Base-by-base conservation (phyloP, 495 filamentous ascomycete genomes). In the Viridothelium virens region DNA sequence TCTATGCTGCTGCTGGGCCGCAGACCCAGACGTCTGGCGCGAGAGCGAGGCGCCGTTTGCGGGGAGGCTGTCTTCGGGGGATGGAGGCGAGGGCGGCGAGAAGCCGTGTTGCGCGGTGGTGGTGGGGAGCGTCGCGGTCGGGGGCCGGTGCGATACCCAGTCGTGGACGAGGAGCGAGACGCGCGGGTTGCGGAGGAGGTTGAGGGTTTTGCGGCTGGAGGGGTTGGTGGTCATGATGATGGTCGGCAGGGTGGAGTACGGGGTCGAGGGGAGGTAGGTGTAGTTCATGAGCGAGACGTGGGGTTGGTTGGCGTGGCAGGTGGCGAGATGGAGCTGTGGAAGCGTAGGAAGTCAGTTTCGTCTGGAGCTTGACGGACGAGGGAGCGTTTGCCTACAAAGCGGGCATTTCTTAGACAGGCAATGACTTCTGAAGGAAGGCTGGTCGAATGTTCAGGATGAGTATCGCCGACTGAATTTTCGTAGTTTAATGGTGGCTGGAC, bases 231-330 rank as follows among this genome's bases (percentile, higher is more conserved):
- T 96, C 91, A 96, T 96, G 77, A 96, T 87, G 69, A 96, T 92
- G 64, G 86, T 86, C 31, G 90, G 91, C 67, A 73, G 62, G 66
- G 65, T 34, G 68, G 69, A 1, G 41, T 85, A 83, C 78, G 86
- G 92, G 18, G 91, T 90, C 0, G 83, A 85, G 18, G 92, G 89
- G 63, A 98, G 89, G 79, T 96, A 98, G 72, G 94, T 97, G 80
- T 97, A 98, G 79, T 96, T 96, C 94, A 98, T 98, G 69, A 98
- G 86, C 36, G 91, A 93, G 74, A 97, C 89, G 78, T 98, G 94
- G 16, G 94, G 94, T 71, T 84, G 84, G 74, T 93, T 86, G 71
- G 85, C 82, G 74, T 83, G 84, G 76, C 87, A 92, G 65, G 94
- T 98, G 69, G 94, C 92, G 38, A 98, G 87, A 76, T 98, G 95